A percentile compares a stretch with the other conserved stretches of the same genome.
These are phyloP conservation scores for Dactylonectria macrodidyma DNA, from an alignment of 2,329 filamentous ascomycete species.

Conservation along the genomic window DNA sequence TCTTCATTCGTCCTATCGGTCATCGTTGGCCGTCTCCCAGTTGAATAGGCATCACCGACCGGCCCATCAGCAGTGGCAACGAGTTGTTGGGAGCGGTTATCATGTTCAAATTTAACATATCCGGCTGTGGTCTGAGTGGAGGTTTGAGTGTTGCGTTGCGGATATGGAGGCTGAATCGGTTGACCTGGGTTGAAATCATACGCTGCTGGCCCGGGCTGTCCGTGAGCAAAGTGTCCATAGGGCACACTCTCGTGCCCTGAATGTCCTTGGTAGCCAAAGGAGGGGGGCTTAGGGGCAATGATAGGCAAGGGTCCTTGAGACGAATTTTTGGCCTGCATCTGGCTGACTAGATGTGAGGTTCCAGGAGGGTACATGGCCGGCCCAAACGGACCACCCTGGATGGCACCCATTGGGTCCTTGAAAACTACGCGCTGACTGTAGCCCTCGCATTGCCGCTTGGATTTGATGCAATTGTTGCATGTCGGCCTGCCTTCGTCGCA, in stretches of 20 bases:
- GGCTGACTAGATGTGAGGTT: conserved; percentile 48
- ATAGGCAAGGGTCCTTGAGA: conserved; percentile 55
- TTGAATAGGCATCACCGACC: conserved; percentile 23
- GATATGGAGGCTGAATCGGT: conserved; percentile 31
- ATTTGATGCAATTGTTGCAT: conserved; percentile 89
- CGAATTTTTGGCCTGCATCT: conserved; percentile 56
- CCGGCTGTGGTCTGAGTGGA: conserved; percentile 29
- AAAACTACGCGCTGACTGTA: conserved; percentile 87
- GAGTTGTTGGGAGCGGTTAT: conserved; percentile 37
- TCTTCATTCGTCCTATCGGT: conserved; percentile 25
- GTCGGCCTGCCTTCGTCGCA: conserved; percentile 91
- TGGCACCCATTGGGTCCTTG: conserved; percentile 71
- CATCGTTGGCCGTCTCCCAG: conserved; percentile 20
- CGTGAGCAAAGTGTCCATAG: conserved; percentile 38
- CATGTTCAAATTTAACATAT: conserved; percentile 34
- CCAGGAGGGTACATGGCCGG: conserved; percentile 59
- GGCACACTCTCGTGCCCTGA: conserved; percentile 40
- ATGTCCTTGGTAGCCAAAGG: conserved; percentile 49
- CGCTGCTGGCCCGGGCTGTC: conserved; percentile 27
- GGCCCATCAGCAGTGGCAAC: conserved; percentile 31
- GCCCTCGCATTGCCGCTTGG: conserved; percentile 86
- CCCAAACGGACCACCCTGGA: conserved; percentile 65
- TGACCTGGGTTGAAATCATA: conserved; percentile 43
- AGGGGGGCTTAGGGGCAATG: conserved; percentile 68
- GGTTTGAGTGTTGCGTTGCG: conserved; percentile 32